phyloP scores from a whole-genome alignment of 352 stramenopile genomes.

The Pythium dissotocum region DNA sequence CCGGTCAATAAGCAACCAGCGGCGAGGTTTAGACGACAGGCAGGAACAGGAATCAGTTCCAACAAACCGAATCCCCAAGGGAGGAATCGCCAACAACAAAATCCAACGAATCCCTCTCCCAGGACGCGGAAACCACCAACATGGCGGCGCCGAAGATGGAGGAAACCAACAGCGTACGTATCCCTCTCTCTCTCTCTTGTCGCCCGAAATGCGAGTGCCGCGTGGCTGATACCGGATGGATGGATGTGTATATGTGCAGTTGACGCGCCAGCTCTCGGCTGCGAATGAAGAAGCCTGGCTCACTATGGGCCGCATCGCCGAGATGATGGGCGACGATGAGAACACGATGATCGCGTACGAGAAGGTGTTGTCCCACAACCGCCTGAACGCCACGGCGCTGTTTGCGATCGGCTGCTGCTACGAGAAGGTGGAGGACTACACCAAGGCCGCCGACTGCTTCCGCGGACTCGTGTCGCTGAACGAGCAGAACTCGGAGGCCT shows the following conservation, averaged over 20 bases:
- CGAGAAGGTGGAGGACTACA: conserved; percentile 88
- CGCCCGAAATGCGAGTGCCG: not conserved
- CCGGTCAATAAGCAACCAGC: conserved; percentile 1
- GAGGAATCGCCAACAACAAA: not conserved
- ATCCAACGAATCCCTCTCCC: not conserved
- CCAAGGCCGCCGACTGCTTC: conserved; percentile 86
- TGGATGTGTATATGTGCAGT: conserved; percentile 26
- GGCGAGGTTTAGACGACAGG: not conserved
- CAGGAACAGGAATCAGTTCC: not conserved
- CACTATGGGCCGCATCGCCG: conserved; percentile 79
- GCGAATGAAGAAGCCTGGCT: conserved; percentile 86
- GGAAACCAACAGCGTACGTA: conserved; percentile 55
- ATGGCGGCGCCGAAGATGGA: conserved; percentile 84
- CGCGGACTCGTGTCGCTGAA: conserved; percentile 82
- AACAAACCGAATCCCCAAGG: not conserved
- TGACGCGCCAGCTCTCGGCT: conserved; percentile 68
- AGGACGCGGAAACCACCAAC: not conserved
- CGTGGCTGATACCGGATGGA: not conserved
- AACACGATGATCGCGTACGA: conserved; percentile 89
- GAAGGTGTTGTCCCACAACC: conserved; percentile 88
- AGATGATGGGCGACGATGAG: conserved; percentile 90
- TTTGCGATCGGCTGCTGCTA: conserved; percentile 87
- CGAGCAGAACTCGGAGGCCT: conserved; percentile 84
- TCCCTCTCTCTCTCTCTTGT: not conserved
- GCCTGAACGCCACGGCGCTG: conserved; percentile 76